These are phyloP conservation scores for Porcisia hertigi DNA, from an alignment of 208 protist species.

Conservation along the genomic window DNA sequence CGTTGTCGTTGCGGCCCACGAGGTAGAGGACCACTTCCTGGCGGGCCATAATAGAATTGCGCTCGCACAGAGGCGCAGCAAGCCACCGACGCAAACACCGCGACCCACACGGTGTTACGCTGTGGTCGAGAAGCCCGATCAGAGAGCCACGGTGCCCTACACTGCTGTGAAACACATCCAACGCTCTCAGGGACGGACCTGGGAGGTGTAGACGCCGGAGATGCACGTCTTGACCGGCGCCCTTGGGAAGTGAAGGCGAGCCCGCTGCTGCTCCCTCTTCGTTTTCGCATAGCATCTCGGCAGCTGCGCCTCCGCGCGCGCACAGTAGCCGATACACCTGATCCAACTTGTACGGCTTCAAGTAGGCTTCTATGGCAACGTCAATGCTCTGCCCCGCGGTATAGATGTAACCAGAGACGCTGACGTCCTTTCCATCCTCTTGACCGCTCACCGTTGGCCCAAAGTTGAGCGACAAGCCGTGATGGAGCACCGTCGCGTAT, in stretches of 20 bases:
- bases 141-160: conserved; percentile 46
- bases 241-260: neutral
- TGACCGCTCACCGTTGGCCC: conserved; percentile 73
- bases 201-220: conserved; percentile 34
- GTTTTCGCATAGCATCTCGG: neutral
- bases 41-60: conserved; percentile 37
- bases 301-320: neutral
- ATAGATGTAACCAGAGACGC: conserved; percentile 32
- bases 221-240: neutral
- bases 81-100: conserved; percentile 74
- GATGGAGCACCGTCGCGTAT: conserved; percentile 43
- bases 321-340: conserved; percentile 52
- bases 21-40: conserved; percentile 62
- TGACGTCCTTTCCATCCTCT: conserved; percentile 70
- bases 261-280: neutral
- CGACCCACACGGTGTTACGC: conserved; percentile 57
- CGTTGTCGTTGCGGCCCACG: conserved; percentile 34
- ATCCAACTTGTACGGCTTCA: conserved; percentile 61
- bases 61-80: conserved; percentile 48
- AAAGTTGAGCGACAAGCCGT: conserved; percentile 63
- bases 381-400: conserved; percentile 35
- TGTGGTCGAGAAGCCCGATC: conserved; percentile 70
- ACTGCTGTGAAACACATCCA: conserved; percentile 86
- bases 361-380: conserved; percentile 42
- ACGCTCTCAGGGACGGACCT: conserved; percentile 68